Base-by-base conservation (phyloP, 2,329 filamentous ascomycete genomes). In the Aspergillus cejpii region DNA sequence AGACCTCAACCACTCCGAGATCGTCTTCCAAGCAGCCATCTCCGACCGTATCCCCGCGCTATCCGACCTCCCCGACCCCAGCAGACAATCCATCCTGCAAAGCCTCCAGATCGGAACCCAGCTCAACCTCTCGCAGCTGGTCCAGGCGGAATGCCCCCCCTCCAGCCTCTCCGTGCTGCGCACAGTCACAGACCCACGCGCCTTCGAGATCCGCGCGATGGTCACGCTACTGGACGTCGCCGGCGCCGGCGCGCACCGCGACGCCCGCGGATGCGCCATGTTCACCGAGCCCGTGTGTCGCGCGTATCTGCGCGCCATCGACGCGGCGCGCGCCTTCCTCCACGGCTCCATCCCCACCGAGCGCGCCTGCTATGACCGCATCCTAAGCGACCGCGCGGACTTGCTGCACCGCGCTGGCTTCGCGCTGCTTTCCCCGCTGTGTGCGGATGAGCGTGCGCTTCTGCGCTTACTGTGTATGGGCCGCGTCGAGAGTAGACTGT, bases 181-280 rank as follows among this genome's bases (percentile, higher is more conserved):
- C 6, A 39, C 47, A 2, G 54, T 67, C 44, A 43, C 51, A 6
- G 44, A 58, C 17, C 40, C 54, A 15, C 54, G 55, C 10, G 64
- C 57, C 4, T 67, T 68, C 43, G 46, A 60, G 8, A 50, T 70
- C 11, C 62, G 64, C 17, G 67, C 62, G 28, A 55, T 65, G 54
- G 66, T 68, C 36, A 63, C 65, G 37, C 47, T 69, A 6, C 57
- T 70, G 3, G 67, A 69, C 39, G 59, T 70, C 12, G 64, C 64
- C 5, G 66, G 67, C 4, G 67, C 67, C 3, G 54, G 52, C 5
- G 67, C 64, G 3, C 67, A 69, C 44, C 44, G 60, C 14, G 57
- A 66, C 46, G 60, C 59, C 20, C 56, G 56, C 1, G 58, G 63
- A 12, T 59, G 60, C 3, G 56, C 54, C 33, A 59, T 54, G 26